Percentiles rank a stretch among this genome's conserved stretches.
Evolutionary conservation across 2,329 filamentous ascomycete genomes (phyloP).

Genomic region (Albophoma yamanashiensis): DNA sequence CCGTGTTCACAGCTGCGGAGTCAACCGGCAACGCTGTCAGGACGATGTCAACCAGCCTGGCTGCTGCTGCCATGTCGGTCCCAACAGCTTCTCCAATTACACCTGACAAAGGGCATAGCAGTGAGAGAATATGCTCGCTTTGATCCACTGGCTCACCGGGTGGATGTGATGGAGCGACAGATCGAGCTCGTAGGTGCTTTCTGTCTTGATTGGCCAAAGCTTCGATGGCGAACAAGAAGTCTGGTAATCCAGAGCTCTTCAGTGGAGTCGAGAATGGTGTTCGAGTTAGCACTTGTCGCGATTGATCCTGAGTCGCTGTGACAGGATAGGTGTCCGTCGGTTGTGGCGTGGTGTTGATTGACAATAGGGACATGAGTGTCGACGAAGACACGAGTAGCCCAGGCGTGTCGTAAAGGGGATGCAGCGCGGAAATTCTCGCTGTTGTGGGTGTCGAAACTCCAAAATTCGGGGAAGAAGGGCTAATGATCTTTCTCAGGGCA

Average conservation of each 20-base stretch:
- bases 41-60: constrained; percentile 11
- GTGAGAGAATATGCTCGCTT: constrained; percentile 2
- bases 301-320: too few species aligned
- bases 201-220: not conserved
- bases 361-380: not conserved
- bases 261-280: not conserved
- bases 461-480: not conserved
- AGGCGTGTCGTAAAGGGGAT: not conserved
- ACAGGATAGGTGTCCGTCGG: too few species aligned
- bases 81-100: constrained; percentile 8
- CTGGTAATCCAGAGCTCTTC: not conserved
- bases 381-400: not conserved
- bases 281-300: not conserved
- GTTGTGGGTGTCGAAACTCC: not conserved
- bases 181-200: not conserved
- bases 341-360: not conserved
- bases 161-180: not conserved
- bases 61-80: constrained; percentile 8
- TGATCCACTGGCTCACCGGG: not conserved
- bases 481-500: constrained; percentile 6
- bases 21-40: constrained; percentile 10
- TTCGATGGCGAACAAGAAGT: not conserved
- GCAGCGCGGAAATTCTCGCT: not conserved
- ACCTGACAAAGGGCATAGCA: constrained; percentile 8
- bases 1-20: constrained; percentile 5